Base-by-base conservation (phyloP, 148 eudicot species). In the Vaccinium darrowii region DNA sequence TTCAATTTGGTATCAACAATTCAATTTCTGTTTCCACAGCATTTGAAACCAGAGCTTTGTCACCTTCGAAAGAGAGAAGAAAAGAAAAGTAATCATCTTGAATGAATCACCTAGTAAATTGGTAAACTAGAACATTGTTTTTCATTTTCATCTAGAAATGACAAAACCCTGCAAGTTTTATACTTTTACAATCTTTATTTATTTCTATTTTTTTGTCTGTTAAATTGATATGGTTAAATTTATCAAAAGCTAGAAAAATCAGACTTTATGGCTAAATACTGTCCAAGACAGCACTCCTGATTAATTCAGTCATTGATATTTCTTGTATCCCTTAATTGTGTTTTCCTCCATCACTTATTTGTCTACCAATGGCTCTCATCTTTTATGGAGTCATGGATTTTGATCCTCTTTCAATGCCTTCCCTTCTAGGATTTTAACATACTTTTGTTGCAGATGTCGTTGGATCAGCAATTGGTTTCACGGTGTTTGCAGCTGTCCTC, bases 391-490 rank as follows among this genome's bases (percentile, higher is more conserved):
- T 43, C 47, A 30, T 71, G 15, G 50, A 78, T 36, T 78, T 78
- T 25, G 54, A 78, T 52, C 21, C 62, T 52, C 81, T 73, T 33
- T 73, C 51, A 15, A 73, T 36, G 49, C 77, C 47, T 36, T 73
- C 3, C 77, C 77, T 73, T 16, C 57, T 51, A 78, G 19, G 51
- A 50, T 13, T 25, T 33, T 25, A n/a, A 73, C 51, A 18, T 36
- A 73, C n/a, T 16, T 81, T 43, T 84, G 36, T 23, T 86, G 84
- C 89, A 95, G 98, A 94, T 93, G 91, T 95, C 84, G 88, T 92
- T n/a, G 86, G 93, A 86, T 95, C 98, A 73, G 98, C 98, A 60
- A 71, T 94, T 81, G 98, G 96, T 39, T 93, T 94, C 87, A 78
- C 89, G 52, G 84, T 93, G 63, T 91, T 92, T 83, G 78, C 94